Evolutionary conservation across 148 eudicot species (phyloP).

Genomic region (Vaccinium corymbosum): DNA sequence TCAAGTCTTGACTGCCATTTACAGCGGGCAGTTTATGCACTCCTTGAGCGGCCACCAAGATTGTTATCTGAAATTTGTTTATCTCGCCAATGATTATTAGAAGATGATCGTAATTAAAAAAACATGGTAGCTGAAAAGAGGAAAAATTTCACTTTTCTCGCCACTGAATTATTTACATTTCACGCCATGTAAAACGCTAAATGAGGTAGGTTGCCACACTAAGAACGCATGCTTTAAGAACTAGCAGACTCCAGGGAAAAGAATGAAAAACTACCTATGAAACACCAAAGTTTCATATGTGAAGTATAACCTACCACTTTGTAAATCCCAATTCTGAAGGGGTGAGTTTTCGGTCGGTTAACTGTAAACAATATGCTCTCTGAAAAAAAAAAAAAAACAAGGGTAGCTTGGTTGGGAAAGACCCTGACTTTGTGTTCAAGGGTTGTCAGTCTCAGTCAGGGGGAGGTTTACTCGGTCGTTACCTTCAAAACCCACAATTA

Average conservation of each 20-base stretch:
- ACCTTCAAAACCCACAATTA: too few species aligned
- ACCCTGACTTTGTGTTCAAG: too few species aligned
- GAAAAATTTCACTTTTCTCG: neutral
- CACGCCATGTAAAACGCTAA: neutral
- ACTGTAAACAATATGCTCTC: too few species aligned
- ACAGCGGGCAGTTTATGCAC: constrained; percentile 72
- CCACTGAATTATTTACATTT: neutral
- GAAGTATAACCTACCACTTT: neutral
- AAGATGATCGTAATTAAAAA: neutral
- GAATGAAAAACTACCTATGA: neutral
- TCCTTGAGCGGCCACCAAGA: constrained; percentile 94
- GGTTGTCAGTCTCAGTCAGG: too few species aligned
- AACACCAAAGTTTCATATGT: neutral
- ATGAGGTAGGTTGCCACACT: neutral
- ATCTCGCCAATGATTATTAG: neutral
- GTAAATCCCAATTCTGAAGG: too few species aligned
- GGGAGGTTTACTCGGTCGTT: too few species aligned
- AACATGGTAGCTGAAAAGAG: neutral
- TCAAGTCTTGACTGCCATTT: constrained; percentile 62
- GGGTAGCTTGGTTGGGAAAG: too few species aligned
- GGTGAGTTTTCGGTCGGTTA: too few species aligned
- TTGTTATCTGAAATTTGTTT: constrained; percentile 53
- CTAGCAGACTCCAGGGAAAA: neutral
- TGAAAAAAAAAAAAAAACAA: too few species aligned
- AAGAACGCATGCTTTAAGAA: neutral